Conservation (phyloP, 495 filamentous ascomycete species). For the Hypoxylon fragiforme region DNA sequence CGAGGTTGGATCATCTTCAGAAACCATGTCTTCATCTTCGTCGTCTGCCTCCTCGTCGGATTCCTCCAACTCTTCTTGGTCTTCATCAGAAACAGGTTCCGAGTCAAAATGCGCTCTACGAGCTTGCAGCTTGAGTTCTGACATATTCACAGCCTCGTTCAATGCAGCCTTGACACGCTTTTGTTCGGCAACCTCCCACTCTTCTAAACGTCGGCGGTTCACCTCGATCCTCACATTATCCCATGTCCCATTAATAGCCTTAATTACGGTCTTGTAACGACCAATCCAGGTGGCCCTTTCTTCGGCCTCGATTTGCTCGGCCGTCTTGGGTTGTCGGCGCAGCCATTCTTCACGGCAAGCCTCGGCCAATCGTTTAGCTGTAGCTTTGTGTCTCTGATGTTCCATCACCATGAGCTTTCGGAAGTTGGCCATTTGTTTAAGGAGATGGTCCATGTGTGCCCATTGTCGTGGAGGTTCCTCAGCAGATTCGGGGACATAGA, state of each 20-base stretch:
- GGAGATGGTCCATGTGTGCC: conserved; percentile 81
- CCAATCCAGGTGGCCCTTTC: conserved; percentile 52
- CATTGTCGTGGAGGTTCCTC: conserved; percentile 76
- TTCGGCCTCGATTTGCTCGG: conserved; percentile 68
- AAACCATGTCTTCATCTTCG: conserved; percentile 57
- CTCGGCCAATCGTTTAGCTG: conserved; percentile 68
- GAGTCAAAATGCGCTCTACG: conserved; percentile 49
- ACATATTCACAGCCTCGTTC: conserved; percentile 79
- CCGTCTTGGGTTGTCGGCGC: conserved; percentile 67
- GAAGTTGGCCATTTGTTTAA: conserved; percentile 79
- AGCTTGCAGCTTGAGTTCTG: conserved; percentile 59
- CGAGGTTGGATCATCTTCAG: conserved; percentile 59
- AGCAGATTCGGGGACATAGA: conserved; percentile 76
- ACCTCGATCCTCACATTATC: conserved; percentile 76
- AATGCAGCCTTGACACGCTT: conserved; percentile 77
- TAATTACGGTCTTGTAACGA: conserved; percentile 68
- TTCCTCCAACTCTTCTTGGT: conserved; percentile 44
- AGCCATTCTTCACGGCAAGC: conserved; percentile 64
- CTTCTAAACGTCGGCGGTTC: conserved; percentile 68
- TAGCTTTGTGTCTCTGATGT: conserved; percentile 66
- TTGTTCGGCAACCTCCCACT: conserved; percentile 86
- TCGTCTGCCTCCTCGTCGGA: conserved; percentile 55
- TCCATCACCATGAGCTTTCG: conserved; percentile 76
- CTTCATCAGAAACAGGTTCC: conserved; percentile 60
- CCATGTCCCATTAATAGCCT: conserved; percentile 74